A percentile compares a stretch with the other conserved stretches of the same genome.
phyloP scores from a whole-genome alignment of 768 basidiomycete genomes.

The Tricholoma hemisulphureum region DNA sequence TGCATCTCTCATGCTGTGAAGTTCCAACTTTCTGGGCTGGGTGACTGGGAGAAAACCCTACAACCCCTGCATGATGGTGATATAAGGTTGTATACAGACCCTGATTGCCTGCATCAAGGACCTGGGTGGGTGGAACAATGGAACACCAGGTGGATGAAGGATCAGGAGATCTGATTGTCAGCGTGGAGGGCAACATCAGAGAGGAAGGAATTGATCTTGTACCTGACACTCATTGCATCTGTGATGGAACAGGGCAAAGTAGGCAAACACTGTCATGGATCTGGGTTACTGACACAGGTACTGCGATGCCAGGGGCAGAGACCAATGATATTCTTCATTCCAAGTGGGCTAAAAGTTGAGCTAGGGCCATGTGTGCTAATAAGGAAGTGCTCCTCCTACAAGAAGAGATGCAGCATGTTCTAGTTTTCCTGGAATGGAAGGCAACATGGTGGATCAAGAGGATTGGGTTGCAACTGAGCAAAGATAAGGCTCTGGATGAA shows the following conservation, averaged over 20 bases:
- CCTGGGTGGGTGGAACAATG: neutral
- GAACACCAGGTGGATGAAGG: neutral
- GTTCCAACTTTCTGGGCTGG: neutral
- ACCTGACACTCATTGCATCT: neutral
- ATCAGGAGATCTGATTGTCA: neutral
- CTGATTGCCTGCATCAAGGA: neutral
- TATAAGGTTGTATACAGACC: constrained; percentile 10
- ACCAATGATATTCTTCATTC: constrained; percentile 10
- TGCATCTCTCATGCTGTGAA: neutral
- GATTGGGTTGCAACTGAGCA: neutral
- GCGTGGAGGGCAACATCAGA: neutral
- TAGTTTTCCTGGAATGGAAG: constrained; percentile 22
- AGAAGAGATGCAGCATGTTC: constrained; percentile 27
- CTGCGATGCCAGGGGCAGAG: neutral
- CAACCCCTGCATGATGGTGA: constrained; percentile 6
- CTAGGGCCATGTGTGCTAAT: constrained; percentile 11
- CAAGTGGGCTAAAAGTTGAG: constrained; percentile 22
- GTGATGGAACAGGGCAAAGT: constrained; percentile 6
- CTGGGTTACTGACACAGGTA: neutral
- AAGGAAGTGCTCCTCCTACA: constrained; percentile 23
- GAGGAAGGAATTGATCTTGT: neutral
- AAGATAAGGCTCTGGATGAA: neutral
- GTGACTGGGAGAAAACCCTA: constrained; percentile 6
- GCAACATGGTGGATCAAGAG: constrained; percentile 14
- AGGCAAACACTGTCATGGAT: neutral